phyloP scores from a whole-genome alignment of 108 stramenopile species.

The Fragilaria radians region DNA sequence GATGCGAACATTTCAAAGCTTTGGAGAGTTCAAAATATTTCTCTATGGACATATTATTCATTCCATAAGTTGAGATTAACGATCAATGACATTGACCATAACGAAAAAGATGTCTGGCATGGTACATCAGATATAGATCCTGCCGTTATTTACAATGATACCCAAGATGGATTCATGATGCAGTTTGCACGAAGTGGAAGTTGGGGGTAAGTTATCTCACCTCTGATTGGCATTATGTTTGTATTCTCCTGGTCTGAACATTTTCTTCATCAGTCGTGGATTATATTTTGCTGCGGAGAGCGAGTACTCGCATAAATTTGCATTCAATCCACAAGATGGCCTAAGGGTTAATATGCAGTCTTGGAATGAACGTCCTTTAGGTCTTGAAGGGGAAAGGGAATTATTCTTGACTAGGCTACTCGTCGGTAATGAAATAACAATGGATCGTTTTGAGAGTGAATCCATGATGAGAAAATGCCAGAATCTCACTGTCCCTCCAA shows the following conservation, averaged over 20 bases:
- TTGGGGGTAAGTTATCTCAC: too few species aligned
- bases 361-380: background rate
- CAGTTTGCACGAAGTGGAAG: background rate
- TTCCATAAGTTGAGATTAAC: background rate
- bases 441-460: constrained; percentile 1
- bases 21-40: constrained; percentile 3
- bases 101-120: constrained; percentile 3
- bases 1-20: background rate
- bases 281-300: background rate
- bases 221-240: too few species aligned
- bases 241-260: too few species aligned
- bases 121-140: constrained; percentile 3
- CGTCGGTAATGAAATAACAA: background rate
- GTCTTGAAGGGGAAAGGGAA: background rate
- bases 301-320: background rate
- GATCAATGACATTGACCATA: background rate
- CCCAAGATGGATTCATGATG: constrained; percentile 11
- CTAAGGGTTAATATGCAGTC: too few species aligned
- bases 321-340: constrained; percentile 2
- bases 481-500: background rate
- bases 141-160: constrained; percentile 1
- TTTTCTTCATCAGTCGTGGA: too few species aligned
- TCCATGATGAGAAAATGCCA: background rate
- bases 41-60: constrained; percentile 4
- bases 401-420: constrained; percentile 2